Conservation (phyloP, 2,329 filamentous ascomycete genomes). For the Fusarium sp. region DNA sequence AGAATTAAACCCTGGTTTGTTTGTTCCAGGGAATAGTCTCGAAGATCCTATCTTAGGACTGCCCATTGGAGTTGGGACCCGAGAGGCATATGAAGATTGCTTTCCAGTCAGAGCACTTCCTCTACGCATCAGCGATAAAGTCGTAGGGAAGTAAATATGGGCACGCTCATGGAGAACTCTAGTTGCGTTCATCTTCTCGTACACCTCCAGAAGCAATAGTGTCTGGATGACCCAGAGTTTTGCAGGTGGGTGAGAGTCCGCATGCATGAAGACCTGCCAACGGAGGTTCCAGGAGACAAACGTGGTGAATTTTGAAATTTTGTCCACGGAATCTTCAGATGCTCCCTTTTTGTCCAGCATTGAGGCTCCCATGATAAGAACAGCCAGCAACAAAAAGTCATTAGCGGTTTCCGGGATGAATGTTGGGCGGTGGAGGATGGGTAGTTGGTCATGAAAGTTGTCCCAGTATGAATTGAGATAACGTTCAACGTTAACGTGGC, state of each 20-base stretch:
- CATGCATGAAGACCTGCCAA: conserved; percentile 43
- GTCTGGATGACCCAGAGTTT: conserved; percentile 43
- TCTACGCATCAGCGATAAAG: conserved; percentile 40
- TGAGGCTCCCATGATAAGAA: conserved; percentile 41
- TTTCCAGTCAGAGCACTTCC: conserved; percentile 41
- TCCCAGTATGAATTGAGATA: conserved; percentile 43
- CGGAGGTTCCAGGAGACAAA: conserved; percentile 42
- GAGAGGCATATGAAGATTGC: conserved; percentile 39
- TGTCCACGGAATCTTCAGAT: conserved; percentile 29
- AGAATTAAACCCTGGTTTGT: conserved; percentile 29
- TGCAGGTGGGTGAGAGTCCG: conserved; percentile 41
- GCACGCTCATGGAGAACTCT: conserved; percentile 40
- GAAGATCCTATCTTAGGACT: conserved; percentile 34
- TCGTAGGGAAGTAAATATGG: conserved; percentile 44
- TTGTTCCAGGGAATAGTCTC: conserved; percentile 15
- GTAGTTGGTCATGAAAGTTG: conserved; percentile 41
- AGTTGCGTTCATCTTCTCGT: conserved; percentile 42
- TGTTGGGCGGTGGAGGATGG: conserved; percentile 39
- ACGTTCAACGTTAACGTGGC: conserved; percentile 36
- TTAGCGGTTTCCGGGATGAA: conserved; percentile 41
- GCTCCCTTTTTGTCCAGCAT: conserved; percentile 38
- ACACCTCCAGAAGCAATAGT: conserved; percentile 39
- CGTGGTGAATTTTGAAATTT: conserved; percentile 42
- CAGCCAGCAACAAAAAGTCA: conserved; percentile 39
- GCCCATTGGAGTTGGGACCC: conserved; percentile 34